These are phyloP conservation scores for Fusarium fujikuroi DNA, from an alignment of 2,329 filamentous ascomycete genomes.

Conservation along the genomic window DNA sequence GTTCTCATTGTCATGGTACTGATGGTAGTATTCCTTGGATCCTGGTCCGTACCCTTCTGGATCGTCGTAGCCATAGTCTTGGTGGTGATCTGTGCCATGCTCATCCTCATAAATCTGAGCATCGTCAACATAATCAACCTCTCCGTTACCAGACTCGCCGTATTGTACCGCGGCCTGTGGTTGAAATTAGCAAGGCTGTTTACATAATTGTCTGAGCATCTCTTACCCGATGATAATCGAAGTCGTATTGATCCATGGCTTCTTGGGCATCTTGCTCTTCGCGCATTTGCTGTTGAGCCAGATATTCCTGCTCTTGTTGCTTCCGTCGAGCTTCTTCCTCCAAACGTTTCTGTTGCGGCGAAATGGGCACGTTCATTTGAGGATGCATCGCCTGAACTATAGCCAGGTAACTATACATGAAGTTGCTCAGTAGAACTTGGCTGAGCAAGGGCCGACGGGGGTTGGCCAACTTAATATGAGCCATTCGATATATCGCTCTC, in stretches of 20 bases:
- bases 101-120: conserved; percentile 65
- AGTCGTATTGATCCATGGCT: conserved; percentile 63
- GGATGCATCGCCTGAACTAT: conserved; percentile 99
- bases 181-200: conserved; percentile 1
- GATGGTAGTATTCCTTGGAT: conserved; percentile 56
- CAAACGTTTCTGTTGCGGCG: conserved; percentile 75
- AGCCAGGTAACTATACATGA: conserved; percentile 99
- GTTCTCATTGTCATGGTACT: conserved; percentile 50
- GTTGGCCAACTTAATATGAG: conserved; percentile 98
- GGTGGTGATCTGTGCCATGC: conserved; percentile 55
- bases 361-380: conserved; percentile 89
- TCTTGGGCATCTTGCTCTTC: conserved; percentile 58
- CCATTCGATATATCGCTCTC: conserved; percentile 97
- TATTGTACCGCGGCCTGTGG: conserved; percentile 58
- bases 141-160: conserved; percentile 56
- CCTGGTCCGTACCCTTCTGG: conserved; percentile 53
- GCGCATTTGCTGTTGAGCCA: conserved; percentile 59
- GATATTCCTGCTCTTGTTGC: conserved; percentile 61
- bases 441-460: conserved; percentile 90
- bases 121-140: conserved; percentile 63
- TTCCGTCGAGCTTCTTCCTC: conserved; percentile 65
- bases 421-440: conserved; percentile 96
- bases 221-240: conserved; percentile 64
- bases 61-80: conserved; percentile 53
- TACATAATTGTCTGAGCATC: neutral